phyloP scores from a whole-genome alignment of 73 alveolate species.

The Paramecium tetraurelia region DNA sequence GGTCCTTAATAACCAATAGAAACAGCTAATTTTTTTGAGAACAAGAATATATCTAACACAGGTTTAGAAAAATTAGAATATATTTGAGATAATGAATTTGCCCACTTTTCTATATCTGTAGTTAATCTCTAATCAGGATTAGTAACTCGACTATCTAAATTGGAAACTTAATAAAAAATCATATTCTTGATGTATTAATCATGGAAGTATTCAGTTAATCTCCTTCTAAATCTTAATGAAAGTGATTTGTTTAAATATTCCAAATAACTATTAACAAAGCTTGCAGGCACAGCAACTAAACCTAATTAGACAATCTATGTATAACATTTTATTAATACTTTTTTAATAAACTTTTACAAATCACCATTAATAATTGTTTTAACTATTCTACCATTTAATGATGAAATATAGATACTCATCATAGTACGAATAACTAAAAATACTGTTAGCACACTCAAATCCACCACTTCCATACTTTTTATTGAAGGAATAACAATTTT shows the following conservation, averaged over 20 bases:
- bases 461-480: conserved; percentile 67
- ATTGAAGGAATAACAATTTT: conserved; percentile 81
- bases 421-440: conserved; percentile 69
- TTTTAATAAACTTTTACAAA: conserved; percentile 52
- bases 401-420: conserved; percentile 83
- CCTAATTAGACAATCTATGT: conserved; percentile 67
- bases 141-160: conserved; percentile 79
- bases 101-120: conserved; percentile 90
- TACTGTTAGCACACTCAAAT: conserved; percentile 68
- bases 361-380: conserved; percentile 80
- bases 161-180: conserved; percentile 79
- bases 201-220: conserved; percentile 77
- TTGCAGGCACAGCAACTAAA: conserved; percentile 86
- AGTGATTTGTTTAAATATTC: conserved; percentile 75
- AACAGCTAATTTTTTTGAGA: conserved; percentile 83
- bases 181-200: conserved; percentile 76
- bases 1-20: conserved; percentile 93
- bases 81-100: conserved; percentile 72
- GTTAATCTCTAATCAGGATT: conserved; percentile 90
- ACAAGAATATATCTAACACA: conserved; percentile 79
- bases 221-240: conserved; percentile 79
- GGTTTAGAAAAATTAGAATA: conserved; percentile 88
- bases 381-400: conserved; percentile 86
- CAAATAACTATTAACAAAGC: conserved; percentile 81
- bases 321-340: conserved; percentile 21